Conservation (phyloP, 805 yeast genomes). For the Yarrowia bubula region DNA sequence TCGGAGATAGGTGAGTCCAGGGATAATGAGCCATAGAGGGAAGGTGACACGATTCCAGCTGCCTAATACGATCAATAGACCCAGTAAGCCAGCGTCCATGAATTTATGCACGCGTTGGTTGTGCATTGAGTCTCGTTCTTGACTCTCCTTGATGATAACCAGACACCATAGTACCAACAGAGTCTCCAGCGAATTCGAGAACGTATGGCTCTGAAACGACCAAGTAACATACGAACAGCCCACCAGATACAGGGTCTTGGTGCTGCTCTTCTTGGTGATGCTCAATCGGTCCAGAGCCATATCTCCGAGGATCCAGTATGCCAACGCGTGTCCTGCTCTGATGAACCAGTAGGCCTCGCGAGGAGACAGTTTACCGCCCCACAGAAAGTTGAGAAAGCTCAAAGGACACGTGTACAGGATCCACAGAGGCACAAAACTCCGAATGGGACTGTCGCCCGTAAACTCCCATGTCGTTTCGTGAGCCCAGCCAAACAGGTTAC, state of each 20-base stretch:
- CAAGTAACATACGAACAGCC: conserved; percentile 66
- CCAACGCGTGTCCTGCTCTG: conserved; percentile 48
- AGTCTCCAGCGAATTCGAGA: conserved; percentile 80
- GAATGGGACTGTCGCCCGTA: conserved; percentile 51
- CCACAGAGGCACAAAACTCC: conserved; percentile 71
- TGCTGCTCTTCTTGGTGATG: conserved; percentile 50
- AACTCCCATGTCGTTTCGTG: conserved; percentile 83
- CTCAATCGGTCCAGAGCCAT: conserved; percentile 50
- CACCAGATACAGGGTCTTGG: conserved; percentile 43
- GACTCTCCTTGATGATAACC: conserved; percentile 47
- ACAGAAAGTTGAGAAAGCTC: conserved; percentile 42
- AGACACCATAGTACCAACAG: conserved; percentile 50
- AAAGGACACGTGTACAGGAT: conserved; percentile 65
- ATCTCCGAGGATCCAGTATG: conserved; percentile 42
- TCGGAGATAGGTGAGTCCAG: conserved; percentile 48
- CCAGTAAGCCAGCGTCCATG: conserved; percentile 48
- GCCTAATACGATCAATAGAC: conserved; percentile 59
- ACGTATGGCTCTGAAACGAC: conserved; percentile 79
- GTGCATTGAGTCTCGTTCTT: conserved; percentile 29
- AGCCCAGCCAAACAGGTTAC: conserved; percentile 45
- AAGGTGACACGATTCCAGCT: conserved; percentile 84
- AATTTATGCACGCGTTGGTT: conserved; percentile 35
- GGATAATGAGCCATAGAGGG: conserved; percentile 67
- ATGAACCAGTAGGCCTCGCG: conserved; percentile 51
- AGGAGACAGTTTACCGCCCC: conserved; percentile 45